phyloP scores from a whole-genome alignment of 768 basidiomycete genomes.

The Bullera alba region DNA sequence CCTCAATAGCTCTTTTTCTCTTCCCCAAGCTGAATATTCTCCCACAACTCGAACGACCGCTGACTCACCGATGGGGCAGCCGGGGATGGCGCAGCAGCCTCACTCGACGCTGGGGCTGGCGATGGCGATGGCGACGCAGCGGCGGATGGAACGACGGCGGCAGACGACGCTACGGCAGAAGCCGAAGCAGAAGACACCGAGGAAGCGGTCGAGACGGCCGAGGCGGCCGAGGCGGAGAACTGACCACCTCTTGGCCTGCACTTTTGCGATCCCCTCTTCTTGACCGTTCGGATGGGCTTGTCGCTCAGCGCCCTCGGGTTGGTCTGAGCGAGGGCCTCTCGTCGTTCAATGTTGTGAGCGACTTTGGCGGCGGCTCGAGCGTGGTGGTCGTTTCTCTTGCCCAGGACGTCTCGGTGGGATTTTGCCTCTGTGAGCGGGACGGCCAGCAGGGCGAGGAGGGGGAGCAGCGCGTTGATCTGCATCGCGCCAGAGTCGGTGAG shows the following conservation, averaged over 20 bases:
- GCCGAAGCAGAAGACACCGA: slow-evolving; percentile 3
- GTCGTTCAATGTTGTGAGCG: slow-evolving; percentile 2
- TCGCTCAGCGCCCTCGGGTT: not conserved
- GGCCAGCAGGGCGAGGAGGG: slow-evolving; percentile 19
- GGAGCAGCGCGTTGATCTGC: slow-evolving; percentile 22
- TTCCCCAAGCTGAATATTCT: not conserved
- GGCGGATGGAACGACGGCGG: not conserved
- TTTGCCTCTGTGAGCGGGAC: slow-evolving; percentile 6
- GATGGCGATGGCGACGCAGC: no score
- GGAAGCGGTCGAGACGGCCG: slow-evolving; percentile 7
- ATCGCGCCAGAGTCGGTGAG: slow-evolving; percentile 11
- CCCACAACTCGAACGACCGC: no score
- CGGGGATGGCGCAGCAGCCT: no score
- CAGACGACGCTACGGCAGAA: slow-evolving; percentile 2
- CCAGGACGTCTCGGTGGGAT: not conserved
- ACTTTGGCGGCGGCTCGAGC: slow-evolving; percentile 9
- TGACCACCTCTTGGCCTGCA: not conserved
- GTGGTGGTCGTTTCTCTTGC: slow-evolving; percentile 6
- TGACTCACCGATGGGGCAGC: no score
- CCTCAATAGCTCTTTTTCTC: not conserved
- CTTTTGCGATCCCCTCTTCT: not conserved
- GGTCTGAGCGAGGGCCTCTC: not conserved
- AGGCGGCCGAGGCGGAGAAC: slow-evolving; percentile 1
- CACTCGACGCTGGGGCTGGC: no score
- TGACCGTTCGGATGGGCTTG: slow-evolving; percentile 4